Conservation (phyloP, 305 asterid species). For the Solanum aculeatissimum region DNA sequence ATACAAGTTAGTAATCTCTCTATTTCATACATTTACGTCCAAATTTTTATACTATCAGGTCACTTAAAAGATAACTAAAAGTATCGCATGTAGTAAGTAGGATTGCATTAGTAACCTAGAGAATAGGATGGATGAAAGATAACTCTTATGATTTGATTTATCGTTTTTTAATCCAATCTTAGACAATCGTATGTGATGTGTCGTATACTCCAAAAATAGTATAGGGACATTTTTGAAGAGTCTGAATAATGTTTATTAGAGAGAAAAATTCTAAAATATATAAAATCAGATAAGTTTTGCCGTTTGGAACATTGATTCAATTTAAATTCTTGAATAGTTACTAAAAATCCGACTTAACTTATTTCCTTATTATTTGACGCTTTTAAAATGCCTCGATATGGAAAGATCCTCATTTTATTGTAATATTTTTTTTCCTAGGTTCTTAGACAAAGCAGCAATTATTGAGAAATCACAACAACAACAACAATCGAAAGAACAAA, state of each 20-base stretch:
- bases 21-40: not conserved
- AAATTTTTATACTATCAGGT: not conserved
- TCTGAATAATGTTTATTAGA: not conserved
- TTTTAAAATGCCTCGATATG: too few species aligned
- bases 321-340: not conserved
- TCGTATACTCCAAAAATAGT: not conserved
- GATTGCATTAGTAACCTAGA: not conserved
- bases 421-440: constrained; percentile 12
- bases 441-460: constrained; percentile 69
- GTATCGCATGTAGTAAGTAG: not conserved
- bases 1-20: constrained; percentile 25
- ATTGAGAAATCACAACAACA: constrained; percentile 15
- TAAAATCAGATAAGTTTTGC: not conserved
- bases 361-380: not conserved
- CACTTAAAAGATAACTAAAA: not conserved
- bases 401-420: not conserved
- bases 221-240: not conserved
- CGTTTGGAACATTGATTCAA: not conserved
- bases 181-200: too few species aligned
- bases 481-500: not conserved
- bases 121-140: not conserved
- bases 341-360: not conserved
- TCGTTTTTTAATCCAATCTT: too few species aligned
- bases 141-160: not conserved
- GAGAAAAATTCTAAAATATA: not conserved